Percentiles rank a stretch among this genome's conserved stretches.
Conservation (phyloP, 2,329 filamentous ascomycete species). For the Verticillium nubilum region DNA sequence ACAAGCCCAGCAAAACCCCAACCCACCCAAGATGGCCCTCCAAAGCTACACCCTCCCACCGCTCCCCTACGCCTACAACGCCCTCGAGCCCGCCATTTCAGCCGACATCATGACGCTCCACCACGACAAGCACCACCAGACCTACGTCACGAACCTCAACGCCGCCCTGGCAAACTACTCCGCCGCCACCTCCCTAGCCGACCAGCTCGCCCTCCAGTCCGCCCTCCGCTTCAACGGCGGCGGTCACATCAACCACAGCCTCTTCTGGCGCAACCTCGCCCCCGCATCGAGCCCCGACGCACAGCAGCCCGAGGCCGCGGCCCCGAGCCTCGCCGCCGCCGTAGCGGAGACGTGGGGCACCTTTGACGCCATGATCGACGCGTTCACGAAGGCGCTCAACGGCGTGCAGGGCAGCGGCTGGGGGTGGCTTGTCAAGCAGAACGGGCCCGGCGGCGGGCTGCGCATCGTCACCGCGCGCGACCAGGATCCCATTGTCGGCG, state of each 20-base stretch:
- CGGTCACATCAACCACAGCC: slow-evolving; percentile 61
- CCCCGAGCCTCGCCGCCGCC: slow-evolving; percentile 31
- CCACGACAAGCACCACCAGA: slow-evolving; percentile 78
- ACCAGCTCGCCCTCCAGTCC: slow-evolving; percentile 22
- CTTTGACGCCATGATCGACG: slow-evolving; percentile 43
- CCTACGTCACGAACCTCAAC: slow-evolving; percentile 76
- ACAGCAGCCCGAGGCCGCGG: slow-evolving; percentile 45
- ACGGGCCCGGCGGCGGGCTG: slow-evolving; percentile 21
- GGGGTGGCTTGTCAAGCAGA: slow-evolving; percentile 56
- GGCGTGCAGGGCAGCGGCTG: slow-evolving; percentile 62
- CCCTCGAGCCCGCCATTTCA: slow-evolving; percentile 62
- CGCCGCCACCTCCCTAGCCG: slow-evolving; percentile 44
- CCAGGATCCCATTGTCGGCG: slow-evolving; percentile 52
- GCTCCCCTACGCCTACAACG: slow-evolving; percentile 20
- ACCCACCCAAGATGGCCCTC: neutral
- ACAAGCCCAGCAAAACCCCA: neutral
- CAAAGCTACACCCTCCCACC: neutral
- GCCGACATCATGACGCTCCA: slow-evolving; percentile 84
- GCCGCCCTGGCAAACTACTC: slow-evolving; percentile 61
- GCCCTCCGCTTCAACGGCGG: slow-evolving; percentile 61
- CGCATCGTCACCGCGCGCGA: slow-evolving; percentile 57
- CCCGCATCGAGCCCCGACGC: slow-evolving; percentile 26
- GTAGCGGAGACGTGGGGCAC: slow-evolving; percentile 53
- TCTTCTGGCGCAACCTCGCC: slow-evolving; percentile 69
- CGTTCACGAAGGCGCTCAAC: slow-evolving; percentile 49